A percentile compares a stretch with the other conserved stretches of the same genome.
Conservation (phyloP, 768 basidiomycete genomes). For the Tephrocybe sp. region DNA sequence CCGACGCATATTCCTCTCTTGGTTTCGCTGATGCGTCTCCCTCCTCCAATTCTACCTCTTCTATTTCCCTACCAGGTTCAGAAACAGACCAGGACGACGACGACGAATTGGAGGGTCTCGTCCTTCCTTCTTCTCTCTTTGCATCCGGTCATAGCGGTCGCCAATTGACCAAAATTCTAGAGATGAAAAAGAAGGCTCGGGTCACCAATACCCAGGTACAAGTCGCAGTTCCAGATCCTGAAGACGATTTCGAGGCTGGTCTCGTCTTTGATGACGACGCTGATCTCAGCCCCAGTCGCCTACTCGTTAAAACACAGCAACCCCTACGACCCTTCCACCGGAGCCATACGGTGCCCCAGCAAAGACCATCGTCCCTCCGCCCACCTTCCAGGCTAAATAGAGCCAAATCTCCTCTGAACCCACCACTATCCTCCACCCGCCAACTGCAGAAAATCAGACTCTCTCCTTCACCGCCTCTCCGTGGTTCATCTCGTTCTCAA, state of each 20-base stretch:
- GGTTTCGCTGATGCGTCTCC: slow-evolving; percentile 72
- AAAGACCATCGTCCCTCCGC: slow-evolving; percentile 49
- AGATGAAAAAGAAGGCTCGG: slow-evolving; percentile 56
- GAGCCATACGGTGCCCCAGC: slow-evolving; percentile 61
- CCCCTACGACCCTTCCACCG: slow-evolving; percentile 46
- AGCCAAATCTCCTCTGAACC: slow-evolving; percentile 71
- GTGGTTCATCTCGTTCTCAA: slow-evolving; percentile 56
- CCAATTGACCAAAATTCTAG: slow-evolving; percentile 50
- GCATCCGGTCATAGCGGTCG: slow-evolving; percentile 64
- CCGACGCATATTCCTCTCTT: slow-evolving; percentile 80
- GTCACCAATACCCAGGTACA: slow-evolving; percentile 40
- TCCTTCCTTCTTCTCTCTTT: slow-evolving; percentile 75
- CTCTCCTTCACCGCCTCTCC: slow-evolving; percentile 69
- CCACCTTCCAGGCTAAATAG: slow-evolving; percentile 69
- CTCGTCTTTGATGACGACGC: slow-evolving; percentile 82
- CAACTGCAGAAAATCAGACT: slow-evolving; percentile 68
- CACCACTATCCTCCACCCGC: slow-evolving; percentile 66
- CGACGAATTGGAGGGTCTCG: slow-evolving; percentile 77
- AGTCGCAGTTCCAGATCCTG: slow-evolving; percentile 59
- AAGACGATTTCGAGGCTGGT: slow-evolving; percentile 86
- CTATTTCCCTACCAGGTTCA: slow-evolving; percentile 63
- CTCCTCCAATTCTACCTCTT: slow-evolving; percentile 72
- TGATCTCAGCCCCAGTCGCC: slow-evolving; percentile 78
- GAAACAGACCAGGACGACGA: slow-evolving; percentile 78
- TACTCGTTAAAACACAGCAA: slow-evolving; percentile 51